Base-by-base conservation (phyloP, 306 rosid genomes). In the Cicer chorassanicum region DNA sequence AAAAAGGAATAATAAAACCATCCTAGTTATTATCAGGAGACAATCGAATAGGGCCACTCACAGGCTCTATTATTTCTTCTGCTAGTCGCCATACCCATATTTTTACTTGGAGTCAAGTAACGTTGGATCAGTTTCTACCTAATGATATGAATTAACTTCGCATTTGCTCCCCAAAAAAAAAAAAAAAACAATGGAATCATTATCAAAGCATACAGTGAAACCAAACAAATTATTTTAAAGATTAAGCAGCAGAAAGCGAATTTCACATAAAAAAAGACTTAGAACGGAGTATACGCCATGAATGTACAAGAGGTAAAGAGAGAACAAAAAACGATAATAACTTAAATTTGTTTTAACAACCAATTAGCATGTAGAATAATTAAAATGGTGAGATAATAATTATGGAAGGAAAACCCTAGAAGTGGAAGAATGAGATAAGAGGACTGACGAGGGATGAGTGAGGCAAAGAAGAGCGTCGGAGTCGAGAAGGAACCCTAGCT, bases 371-470 rank as follows among this genome's bases (percentile, higher is more conserved):
- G 36, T 29, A 29, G 0, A 29, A 4, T 4, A 29, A 29, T 29
- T 29, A 4, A 29, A 29, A 29, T 29, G 36, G 5, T 29, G 36
- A 2, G 15, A 57, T 8, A 16, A 6, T 42, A 10, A 24, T 9
- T 29, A 0, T 0, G 29, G 59, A 53, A 44, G 4, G 24, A 54
- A 77, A 74, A 59, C 74, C 80, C 86, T 73, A 82, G 65, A 46
- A 34, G 62, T 24, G 44, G 40, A 48, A 71, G 68, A 5, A 65
- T 42, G 60, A 41, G 60, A 41, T 9, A 49, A 70, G 55, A 79
- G 50, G 18, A 75, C 84, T 79, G 11, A 79, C 86, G 14, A 50
- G 67, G 75, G 8, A 79, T 83, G 14, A 50, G 67, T 54, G 48
- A 40, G 54, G 12, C 3, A 13, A 10, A 55, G 64, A 38, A 69